Base-by-base conservation (phyloP, 441 rosid genomes). In the Erodium trifolium region DNA sequence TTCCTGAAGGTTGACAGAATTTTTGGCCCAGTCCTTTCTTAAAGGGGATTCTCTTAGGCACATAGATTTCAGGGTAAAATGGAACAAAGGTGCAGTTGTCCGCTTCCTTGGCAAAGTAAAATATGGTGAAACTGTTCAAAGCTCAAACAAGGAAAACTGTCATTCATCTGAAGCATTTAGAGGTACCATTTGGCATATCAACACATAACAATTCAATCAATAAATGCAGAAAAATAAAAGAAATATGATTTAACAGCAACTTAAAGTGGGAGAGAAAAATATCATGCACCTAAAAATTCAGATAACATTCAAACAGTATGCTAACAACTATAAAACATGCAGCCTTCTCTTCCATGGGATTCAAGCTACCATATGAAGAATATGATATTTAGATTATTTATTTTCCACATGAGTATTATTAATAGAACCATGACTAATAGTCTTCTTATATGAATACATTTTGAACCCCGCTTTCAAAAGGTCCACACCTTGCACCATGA, bases 81-180 rank as follows among this genome's bases (percentile, higher is more conserved):
- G 99, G 94, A 76, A 85, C 75, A 77, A 94, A 86, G 34, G 67
- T 83, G 79, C 97, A 88, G 71, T 85, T 81, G 65, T 80, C 35
- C 81, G 84, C 97, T 74, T 94, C 97, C 80, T 85, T 86, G 65
- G 92, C 94, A 74, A 92, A 92, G 88, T 89, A 94, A 66, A 81
- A 81, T 71, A 94, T 84, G 27, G 91, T 84, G 75, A 94, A 81
- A 80, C 99, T 90, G 90, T 67, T 16, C 14, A 47, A 47, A 47
- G 53, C 53, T 47, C 53, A 47, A 47, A 47, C 53, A 47, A 47
- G 12, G n/a, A 47, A 47, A 47, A n/a, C 0, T 14, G n/a, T 12
- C 53, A 47, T 47, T 10, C 10, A 12, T 47, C 53, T 11, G 53
- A 47, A 47, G 2, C 53, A 47, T 47, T 47, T 47, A 47, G 14